Conservation (phyloP, 441 rosid species). For the Pelargonium citronellum region DNA sequence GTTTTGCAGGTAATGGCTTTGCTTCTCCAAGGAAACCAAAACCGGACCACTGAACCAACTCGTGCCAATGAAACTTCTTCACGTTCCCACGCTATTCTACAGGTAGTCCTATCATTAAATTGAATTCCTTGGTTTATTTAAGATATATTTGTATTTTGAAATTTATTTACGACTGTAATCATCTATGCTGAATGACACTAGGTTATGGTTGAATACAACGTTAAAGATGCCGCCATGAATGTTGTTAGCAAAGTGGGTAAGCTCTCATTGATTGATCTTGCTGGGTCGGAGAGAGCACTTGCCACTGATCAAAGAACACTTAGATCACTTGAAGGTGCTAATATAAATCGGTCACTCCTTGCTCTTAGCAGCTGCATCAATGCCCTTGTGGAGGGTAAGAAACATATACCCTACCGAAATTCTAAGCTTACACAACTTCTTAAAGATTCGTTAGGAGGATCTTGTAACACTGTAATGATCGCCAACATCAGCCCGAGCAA, state of each 20-base stretch:
- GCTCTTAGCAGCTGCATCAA: slow-evolving; percentile 91
- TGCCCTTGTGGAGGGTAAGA: slow-evolving; percentile 92
- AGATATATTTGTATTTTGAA: background rate
- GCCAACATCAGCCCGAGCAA: slow-evolving; percentile 91
- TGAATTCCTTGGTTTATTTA: too few species aligned
- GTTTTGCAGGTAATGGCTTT: slow-evolving; percentile 69
- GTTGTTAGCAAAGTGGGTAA: slow-evolving; percentile 59
- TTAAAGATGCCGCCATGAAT: slow-evolving; percentile 62
- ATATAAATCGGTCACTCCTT: slow-evolving; percentile 85
- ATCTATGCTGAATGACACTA: slow-evolving; percentile 15
- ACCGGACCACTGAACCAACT: slow-evolving; percentile 92
- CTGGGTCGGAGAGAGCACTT: slow-evolving; percentile 91
- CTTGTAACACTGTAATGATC: slow-evolving; percentile 87
- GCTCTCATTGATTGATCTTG: slow-evolving; percentile 88
- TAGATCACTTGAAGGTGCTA: slow-evolving; percentile 87
- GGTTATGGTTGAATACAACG: slow-evolving; percentile 73
- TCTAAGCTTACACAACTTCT: slow-evolving; percentile 94
- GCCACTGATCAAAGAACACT: slow-evolving; percentile 91
- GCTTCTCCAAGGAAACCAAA: slow-evolving; percentile 87
- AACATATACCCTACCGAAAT: slow-evolving; percentile 83
- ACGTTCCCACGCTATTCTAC: slow-evolving; percentile 89
- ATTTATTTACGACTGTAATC: background rate
- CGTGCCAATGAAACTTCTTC: slow-evolving; percentile 90
- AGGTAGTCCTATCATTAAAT: slow-evolving; percentile 31
- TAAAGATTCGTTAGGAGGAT: slow-evolving; percentile 86